Percentiles rank a stretch among this genome's conserved stretches.
Conservation (phyloP, 1,284 basidiomycete genomes). For the Pisolithus thermaeus region DNA sequence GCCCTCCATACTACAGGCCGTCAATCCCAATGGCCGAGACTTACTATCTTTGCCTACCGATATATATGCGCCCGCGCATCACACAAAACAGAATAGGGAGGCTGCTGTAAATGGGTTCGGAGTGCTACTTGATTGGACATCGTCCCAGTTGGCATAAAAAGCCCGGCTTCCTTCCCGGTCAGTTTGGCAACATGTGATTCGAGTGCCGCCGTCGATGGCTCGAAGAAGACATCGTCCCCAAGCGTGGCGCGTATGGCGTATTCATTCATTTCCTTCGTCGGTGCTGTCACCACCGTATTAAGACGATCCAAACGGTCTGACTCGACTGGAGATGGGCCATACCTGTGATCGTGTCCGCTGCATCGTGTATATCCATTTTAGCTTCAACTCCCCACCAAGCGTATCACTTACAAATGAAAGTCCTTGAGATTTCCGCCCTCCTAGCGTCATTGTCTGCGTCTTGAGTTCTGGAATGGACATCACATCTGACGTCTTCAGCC, state of each 20-base stretch:
- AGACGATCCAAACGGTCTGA: no score
- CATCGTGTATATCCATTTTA: constrained; percentile 11
- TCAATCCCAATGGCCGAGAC: not conserved
- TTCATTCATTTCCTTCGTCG: constrained; percentile 67
- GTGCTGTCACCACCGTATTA: constrained; percentile 37
- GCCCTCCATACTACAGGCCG: constrained; percentile 59
- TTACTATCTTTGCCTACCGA: constrained; percentile 34
- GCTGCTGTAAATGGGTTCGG: constrained; percentile 83
- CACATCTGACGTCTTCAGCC: constrained; percentile 53
- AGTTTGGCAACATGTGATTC: constrained; percentile 79
- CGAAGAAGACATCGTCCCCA: constrained; percentile 60
- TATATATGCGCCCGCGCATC: constrained; percentile 83
- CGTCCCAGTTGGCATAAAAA: constrained; percentile 86
- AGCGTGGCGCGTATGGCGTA: constrained; percentile 65
- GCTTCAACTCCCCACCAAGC: not conserved
- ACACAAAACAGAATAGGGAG: constrained; percentile 81
- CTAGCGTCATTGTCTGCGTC: constrained; percentile 49
- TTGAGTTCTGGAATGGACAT: constrained; percentile 52
- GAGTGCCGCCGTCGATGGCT: constrained; percentile 51
- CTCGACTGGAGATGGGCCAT: not conserved
- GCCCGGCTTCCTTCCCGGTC: constrained; percentile 82
- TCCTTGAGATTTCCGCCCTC: constrained; percentile 50
- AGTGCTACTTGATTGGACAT: constrained; percentile 90
- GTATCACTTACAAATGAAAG: constrained; percentile 57
- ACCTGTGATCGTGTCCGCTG: constrained; percentile 79